A percentile compares a stretch with the other conserved stretches of the same genome.
phyloP scores from a whole-genome alignment of 345 rosid genomes.

The Camelina sativa region DNA sequence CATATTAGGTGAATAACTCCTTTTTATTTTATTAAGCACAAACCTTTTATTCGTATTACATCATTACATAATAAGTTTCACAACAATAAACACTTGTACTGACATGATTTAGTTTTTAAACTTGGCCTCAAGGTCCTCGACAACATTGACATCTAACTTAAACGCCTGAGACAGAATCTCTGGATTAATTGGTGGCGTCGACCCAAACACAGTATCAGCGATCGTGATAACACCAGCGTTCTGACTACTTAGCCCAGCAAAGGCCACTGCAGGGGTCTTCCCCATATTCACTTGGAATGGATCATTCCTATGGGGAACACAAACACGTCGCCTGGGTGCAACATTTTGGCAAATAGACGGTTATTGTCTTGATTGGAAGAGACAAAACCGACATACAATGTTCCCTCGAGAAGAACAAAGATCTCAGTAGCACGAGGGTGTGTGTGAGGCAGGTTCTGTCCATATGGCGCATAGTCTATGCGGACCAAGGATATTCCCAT shows the following conservation, averaged over 20 bases:
- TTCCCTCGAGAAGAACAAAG: constrained; percentile 45
- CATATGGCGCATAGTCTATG: constrained; percentile 34
- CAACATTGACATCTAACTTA: constrained; percentile 43
- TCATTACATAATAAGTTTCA: constrained; percentile 8
- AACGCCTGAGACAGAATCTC: constrained; percentile 50
- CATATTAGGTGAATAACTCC: constrained; percentile 25
- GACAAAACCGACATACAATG: constrained; percentile 49
- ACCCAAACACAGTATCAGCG: constrained; percentile 47
- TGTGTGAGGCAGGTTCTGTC: constrained; percentile 49
- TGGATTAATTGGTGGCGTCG: constrained; percentile 44
- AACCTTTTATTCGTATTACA: constrained; percentile 10
- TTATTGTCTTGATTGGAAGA: constrained; percentile 49
- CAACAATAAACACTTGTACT: background rate
- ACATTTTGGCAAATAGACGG: constrained; percentile 40
- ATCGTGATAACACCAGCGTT: constrained; percentile 44
- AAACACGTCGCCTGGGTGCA: constrained; percentile 31
- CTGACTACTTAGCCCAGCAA: constrained; percentile 44
- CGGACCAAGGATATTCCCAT: constrained; percentile 44
- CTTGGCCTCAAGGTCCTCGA: constrained; percentile 48
- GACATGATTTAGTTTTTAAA: constrained; percentile 32
- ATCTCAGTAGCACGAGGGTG: constrained; percentile 55
- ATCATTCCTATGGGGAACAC: constrained; percentile 51
- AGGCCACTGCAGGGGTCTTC: constrained; percentile 31
- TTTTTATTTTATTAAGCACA: constrained; percentile 17
- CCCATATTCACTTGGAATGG: constrained; percentile 39